Percentiles rank a stretch among this genome's conserved stretches.
Evolutionary conservation across 2,329 filamentous ascomycete species (phyloP).

Genomic region (Colletotrichum agaves): DNA sequence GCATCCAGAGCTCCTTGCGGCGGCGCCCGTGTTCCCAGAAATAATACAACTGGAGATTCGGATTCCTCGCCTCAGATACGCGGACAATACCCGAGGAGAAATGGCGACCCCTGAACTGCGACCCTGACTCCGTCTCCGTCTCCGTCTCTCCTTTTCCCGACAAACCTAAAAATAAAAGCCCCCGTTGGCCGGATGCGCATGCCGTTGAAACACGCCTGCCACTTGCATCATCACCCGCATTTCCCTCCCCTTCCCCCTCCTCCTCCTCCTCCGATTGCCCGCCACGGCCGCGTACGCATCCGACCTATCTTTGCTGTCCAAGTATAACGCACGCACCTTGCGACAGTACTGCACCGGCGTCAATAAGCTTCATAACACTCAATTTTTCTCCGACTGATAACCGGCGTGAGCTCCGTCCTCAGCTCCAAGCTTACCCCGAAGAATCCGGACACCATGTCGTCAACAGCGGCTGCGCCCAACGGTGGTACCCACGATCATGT

Average conservation of each 20-base stretch:
- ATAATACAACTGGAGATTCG: conserved; percentile 5
- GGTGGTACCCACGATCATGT: conserved; percentile 51
- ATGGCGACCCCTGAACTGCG: conserved; percentile 36
- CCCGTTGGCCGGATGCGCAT: conserved; percentile 14
- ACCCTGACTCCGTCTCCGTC: conserved; percentile 28
- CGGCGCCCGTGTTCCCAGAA: not conserved
- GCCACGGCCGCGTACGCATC: not conserved
- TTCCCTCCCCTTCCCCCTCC: not conserved
- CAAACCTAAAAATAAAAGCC: conserved; percentile 5
- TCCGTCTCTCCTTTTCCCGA: conserved; percentile 19
- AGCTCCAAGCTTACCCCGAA: not conserved
- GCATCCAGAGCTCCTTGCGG: conserved; percentile 3
- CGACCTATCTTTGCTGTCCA: not conserved
- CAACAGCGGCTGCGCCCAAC: conserved; percentile 28
- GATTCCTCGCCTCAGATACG: conserved; percentile 25
- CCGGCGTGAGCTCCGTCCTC: not conserved
- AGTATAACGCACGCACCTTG: not conserved
- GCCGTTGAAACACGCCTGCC: not conserved
- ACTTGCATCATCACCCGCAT: conserved; percentile 11
- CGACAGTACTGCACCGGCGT: not conserved
- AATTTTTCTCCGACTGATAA: not conserved
- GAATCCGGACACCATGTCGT: conserved; percentile 18
- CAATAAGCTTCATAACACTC: conserved; percentile 2
- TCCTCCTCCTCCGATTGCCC: not conserved
- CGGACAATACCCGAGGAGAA: conserved; percentile 21